Evolutionary conservation across 495 filamentous ascomycete genomes (phyloP), one percentile per base, ranked within the genome.

Genomic region (Clavariopsis aquatica): DNA sequence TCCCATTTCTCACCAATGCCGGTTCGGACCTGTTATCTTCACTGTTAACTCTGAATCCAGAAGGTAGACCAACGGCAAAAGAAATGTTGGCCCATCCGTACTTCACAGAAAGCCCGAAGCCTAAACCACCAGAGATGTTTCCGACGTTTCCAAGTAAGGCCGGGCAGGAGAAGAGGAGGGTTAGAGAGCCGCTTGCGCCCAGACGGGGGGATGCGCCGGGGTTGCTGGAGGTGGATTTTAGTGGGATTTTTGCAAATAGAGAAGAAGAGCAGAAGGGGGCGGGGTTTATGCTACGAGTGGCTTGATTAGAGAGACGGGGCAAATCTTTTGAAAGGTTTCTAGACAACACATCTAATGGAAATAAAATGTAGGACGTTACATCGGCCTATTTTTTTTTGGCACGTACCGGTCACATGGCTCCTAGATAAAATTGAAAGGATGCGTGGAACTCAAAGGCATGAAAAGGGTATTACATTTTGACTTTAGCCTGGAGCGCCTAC

Each of bases 71-170:
- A 0, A 83, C 81, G 1, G 91, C 94, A 0, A 78, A 83, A 60
- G 82, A 88, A 36, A 84, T 90, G 60, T 84, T 96, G 23, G 74
- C 80, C 23, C 92, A 97, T 75, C 80, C 84, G 45, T 98, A 94
- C 73, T 98, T 98, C 76, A 80, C 77, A 20, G 94, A 98, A 78
- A 88, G 96, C 61, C 94, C 94, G 0, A 88, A 87, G 31, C 90
- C 91, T 1, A 96, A 96, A 76, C 85, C 85, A 23, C 87, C 87
- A 73, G 89, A 86, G 67, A 89, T 79, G 73, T 78, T 79, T 56
- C 78, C 78, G 1, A 78, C 77, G 2, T 98, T 96, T 72, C 94
- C 94, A 1, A 92, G 88, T 52, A 97, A 96, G 76, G 94, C 93
- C 0, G 91, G 92, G 0, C 89, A 93, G 82, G 94, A 98, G 82